Evolutionary conservation across 2,329 filamentous ascomycete species (phyloP), one percentile per base, ranked within the genome.

Genomic region (Claviceps sp.): DNA sequence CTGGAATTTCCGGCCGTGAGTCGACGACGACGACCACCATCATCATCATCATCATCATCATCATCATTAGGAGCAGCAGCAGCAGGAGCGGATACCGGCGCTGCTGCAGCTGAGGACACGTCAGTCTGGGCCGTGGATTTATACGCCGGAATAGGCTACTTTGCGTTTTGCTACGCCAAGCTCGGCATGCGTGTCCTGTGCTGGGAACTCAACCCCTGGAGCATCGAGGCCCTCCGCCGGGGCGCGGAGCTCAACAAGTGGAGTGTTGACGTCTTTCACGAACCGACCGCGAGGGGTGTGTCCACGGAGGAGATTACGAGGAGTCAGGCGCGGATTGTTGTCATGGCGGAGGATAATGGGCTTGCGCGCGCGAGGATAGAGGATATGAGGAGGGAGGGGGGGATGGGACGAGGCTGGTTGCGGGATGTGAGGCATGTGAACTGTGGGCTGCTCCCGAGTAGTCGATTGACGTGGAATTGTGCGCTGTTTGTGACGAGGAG

Each of bases 61-160:
- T 9, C 26, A 30, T 3, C 8, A 30, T 2, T 1, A 38, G 14
- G 3, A 38, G 37, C 14, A 14, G 37, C 14, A 38, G 14, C 13
- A n/a, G 42, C 13, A 8, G 20, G 13, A 26, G 42, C 16, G 14
- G 26, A 11, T n/a, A 7, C 18, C 6, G 11, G 11, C n/a, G 18
- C 38, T 2, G 30, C 9, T 6, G n/a, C 2, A 22, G 38, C 14
- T 8, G 9, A 26, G 20, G 37, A 65, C 8, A 57, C 60, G 1
- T 30, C 43, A 9, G 51, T 54, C 4, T 81, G 75, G 65, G 80
- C 84, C 0, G 78, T 94, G 0, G 91, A 97, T 65, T 70, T 97
- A 54, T 96, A 95, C 69, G 88, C 86, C 0, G 91, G 91, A 0
- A 95, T 96, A 57, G 91, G 91, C 5, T 96, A 96, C 68, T 96